A percentile compares a stretch with the other conserved stretches of the same genome.
phyloP scores from a whole-genome alignment of 805 yeast genomes.

The Starmerella vaccinii region DNA sequence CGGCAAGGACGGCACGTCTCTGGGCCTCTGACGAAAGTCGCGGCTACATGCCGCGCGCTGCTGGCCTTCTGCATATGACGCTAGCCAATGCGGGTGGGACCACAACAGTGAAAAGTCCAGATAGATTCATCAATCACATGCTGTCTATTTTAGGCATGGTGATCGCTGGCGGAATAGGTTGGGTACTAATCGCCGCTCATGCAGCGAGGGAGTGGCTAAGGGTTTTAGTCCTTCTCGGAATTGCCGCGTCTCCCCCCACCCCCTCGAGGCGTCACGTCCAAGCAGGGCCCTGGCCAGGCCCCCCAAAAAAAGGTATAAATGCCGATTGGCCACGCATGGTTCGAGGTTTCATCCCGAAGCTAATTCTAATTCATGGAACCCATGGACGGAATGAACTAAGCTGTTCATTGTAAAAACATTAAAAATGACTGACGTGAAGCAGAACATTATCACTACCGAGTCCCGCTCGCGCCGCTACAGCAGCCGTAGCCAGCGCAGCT shows the following conservation, averaged over 20 bases:
- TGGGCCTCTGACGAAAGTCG: no score
- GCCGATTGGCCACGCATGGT: neutral
- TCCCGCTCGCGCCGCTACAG: slow-evolving; percentile 7
- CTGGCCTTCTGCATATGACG: no score
- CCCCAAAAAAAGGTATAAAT: slow-evolving; percentile 1
- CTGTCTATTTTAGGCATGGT: neutral
- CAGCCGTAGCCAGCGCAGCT: neutral
- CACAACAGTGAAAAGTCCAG: no score
- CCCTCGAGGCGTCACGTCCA: no score
- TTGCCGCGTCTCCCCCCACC: no score
- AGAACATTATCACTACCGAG: neutral
- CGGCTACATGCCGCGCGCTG: no score
- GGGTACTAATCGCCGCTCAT: neutral
- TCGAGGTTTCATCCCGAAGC: neutral
- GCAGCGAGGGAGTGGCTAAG: neutral
- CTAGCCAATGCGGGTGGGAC: no score
- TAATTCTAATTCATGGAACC: neutral
- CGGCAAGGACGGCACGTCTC: no score
- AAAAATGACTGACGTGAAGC: slow-evolving; percentile 5
- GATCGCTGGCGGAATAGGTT: no score
- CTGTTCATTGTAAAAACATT: neutral
- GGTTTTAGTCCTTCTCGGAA: neutral
- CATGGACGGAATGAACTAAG: slow-evolving; percentile 1
- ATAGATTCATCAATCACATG: no score
- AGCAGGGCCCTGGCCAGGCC: no score